phyloP scores from a whole-genome alignment of 2,329 filamentous ascomycete genomes.

The Spiromastix sp. region DNA sequence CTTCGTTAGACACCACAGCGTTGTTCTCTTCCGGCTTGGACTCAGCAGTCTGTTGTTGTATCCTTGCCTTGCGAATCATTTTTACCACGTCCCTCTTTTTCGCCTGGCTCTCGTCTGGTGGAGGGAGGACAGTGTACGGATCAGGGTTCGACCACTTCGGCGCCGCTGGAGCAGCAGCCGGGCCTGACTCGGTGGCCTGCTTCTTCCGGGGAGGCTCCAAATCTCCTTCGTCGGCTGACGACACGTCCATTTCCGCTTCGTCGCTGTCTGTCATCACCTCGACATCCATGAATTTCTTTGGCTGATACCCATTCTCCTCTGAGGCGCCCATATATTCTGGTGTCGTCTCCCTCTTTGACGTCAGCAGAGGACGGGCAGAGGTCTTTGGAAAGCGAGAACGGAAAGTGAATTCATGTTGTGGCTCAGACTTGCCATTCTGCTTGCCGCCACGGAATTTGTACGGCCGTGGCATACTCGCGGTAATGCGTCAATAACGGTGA shows the following conservation, averaged over 20 bases:
- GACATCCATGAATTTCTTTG: conserved; percentile 25
- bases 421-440: conserved; percentile 15
- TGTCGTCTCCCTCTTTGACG: conserved; percentile 23
- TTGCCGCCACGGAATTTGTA: conserved; percentile 25
- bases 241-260: conserved; percentile 36
- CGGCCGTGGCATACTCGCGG: conserved; percentile 15
- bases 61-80: conserved; percentile 78
- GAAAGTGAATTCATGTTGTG: conserved; percentile 30
- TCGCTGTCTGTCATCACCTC: conserved; percentile 35
- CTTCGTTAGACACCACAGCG: conserved; percentile 51
- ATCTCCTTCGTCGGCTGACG: conserved; percentile 24
- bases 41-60: conserved; percentile 43
- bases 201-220: conserved; percentile 29
- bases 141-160: conserved; percentile 96
- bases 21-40: conserved; percentile 41
- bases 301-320: conserved; percentile 17
- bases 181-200: conserved; percentile 20
- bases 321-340: conserved; percentile 23
- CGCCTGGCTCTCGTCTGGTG: conserved; percentile 58
- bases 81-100: conserved; percentile 85
- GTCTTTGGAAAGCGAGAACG: conserved; percentile 26
- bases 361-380: conserved; percentile 28
- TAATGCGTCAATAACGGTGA: too few relatives aligned
- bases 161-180: conserved; percentile 15
- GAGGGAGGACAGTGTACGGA: conserved; percentile 79